phyloP scores from a whole-genome alignment of 2,329 filamentous ascomycete species.

The Rhytidhysteron rufulum region DNA sequence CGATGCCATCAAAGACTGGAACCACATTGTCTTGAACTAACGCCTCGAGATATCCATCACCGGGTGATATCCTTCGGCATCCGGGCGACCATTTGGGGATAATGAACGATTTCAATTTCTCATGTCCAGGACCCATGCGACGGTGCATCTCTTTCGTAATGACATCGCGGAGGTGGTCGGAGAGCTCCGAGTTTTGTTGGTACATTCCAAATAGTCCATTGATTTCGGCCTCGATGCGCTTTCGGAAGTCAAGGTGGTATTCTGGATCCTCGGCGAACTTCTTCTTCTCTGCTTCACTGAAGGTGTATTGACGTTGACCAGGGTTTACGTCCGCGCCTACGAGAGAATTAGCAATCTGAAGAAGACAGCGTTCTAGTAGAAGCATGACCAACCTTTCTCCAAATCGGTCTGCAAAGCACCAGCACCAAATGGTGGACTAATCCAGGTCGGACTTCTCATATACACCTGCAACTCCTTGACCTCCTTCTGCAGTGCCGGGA shows the following conservation, averaged over 20 bases:
- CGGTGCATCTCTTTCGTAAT: conserved; percentile 40
- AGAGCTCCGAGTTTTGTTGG: conserved; percentile 44
- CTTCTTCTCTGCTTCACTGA: conserved; percentile 52
- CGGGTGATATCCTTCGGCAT: conserved; percentile 28
- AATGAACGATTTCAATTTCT: conserved; percentile 42
- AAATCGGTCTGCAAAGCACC: conserved; percentile 30
- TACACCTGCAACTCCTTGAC: conserved; percentile 31
- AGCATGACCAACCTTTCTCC: conserved; percentile 17
- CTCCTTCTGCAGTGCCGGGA: conserved; percentile 37
- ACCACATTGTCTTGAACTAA: conserved; percentile 26
- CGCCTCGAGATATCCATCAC: conserved; percentile 30
- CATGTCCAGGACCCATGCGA: conserved; percentile 35
- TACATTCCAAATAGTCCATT: conserved; percentile 53
- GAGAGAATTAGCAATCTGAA: conserved; percentile 20
- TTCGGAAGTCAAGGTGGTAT: conserved; percentile 48
- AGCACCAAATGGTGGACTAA: conserved; percentile 35
- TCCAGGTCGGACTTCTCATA: conserved; percentile 39
- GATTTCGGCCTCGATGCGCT: conserved; percentile 47
- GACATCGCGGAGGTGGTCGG: conserved; percentile 39
- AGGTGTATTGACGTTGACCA: conserved; percentile 40
- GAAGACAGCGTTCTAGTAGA: conserved; percentile 35
- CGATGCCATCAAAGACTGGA: conserved; percentile 23
- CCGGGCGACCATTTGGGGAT: conserved; percentile 48
- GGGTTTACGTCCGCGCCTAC: conserved; percentile 34
- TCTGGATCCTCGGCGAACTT: conserved; percentile 57